Percentiles rank a stretch among this genome's conserved stretches.
phyloP scores from a whole-genome alignment of 2,329 filamentous ascomycete genomes.

The Aspergillus fijiensis region DNA sequence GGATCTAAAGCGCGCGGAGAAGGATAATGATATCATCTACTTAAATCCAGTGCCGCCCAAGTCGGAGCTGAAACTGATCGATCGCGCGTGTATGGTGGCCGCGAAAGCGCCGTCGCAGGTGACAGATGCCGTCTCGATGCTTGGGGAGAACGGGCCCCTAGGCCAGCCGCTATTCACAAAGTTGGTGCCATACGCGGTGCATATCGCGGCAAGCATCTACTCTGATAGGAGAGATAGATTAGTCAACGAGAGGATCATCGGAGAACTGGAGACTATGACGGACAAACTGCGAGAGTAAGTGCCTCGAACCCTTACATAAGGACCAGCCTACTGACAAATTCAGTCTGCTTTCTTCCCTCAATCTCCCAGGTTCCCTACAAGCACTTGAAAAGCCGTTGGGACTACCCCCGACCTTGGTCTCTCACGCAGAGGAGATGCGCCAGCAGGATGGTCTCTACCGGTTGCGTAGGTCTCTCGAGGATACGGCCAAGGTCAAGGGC shows the following conservation, averaged over 20 bases:
- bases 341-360: conserved; percentile 70
- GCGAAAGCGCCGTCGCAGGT: conserved; percentile 78
- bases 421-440: conserved; percentile 90
- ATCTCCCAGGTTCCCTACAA: conserved; percentile 87
- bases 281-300: conserved; percentile 69
- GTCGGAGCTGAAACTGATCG: conserved; percentile 79
- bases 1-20: conserved; percentile 87
- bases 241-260: conserved; percentile 83
- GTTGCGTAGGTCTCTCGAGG: conserved; percentile 75
- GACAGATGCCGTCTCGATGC: conserved; percentile 71
- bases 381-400: conserved; percentile 93
- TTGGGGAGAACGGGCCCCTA: conserved; percentile 78
- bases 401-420: conserved; percentile 76
- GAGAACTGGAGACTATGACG: conserved; percentile 78
- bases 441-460: conserved; percentile 83
- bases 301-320: background rate
- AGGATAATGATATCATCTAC: conserved; percentile 96
- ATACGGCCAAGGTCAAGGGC: conserved; percentile 84
- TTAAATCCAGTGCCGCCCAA: conserved; percentile 82
- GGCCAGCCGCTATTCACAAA: conserved; percentile 85
- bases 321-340: conserved; percentile 14
- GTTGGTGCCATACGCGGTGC: conserved; percentile 91
- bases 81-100: conserved; percentile 84
- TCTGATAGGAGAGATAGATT: conserved; percentile 87
- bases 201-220: conserved; percentile 93